Evolutionary conservation across 192 early-diverging fungal genomes (phyloP).

Genomic region (Borealophlyctis nickersoniae): DNA sequence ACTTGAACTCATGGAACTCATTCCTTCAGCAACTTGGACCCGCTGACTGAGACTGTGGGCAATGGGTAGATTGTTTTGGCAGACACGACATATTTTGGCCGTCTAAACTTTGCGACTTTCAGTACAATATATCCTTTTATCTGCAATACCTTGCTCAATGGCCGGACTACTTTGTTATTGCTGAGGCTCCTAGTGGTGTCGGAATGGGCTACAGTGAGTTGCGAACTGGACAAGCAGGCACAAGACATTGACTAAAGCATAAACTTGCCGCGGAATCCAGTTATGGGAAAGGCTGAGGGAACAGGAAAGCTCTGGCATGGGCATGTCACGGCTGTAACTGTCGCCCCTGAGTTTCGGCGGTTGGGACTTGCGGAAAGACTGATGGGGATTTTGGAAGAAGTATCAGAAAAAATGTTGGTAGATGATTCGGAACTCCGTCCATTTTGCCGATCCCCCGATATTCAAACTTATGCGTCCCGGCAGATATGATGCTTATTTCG

Average conservation of each 20-base stretch:
- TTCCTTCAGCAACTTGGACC: slow-evolving; percentile 76
- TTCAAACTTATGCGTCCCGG: neutral
- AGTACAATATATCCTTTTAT: slow-evolving; percentile 95
- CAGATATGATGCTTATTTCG: slow-evolving; percentile 84
- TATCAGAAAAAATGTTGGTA: slow-evolving; percentile 77
- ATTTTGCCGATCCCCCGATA: neutral
- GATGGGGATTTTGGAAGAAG: slow-evolving; percentile 86
- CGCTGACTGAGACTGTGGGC: slow-evolving; percentile 86
- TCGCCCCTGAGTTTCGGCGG: slow-evolving; percentile 90
- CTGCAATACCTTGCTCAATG: slow-evolving; percentile 87
- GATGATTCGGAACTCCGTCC: neutral
- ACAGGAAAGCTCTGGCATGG: slow-evolving; percentile 88
- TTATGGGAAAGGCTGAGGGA: slow-evolving; percentile 98
- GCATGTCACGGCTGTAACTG: slow-evolving; percentile 96
- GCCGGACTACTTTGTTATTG: slow-evolving; percentile 89
- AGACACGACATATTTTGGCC: neutral
- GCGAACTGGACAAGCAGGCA: too few species aligned
- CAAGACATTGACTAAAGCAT: too few species aligned
- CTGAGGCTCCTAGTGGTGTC: slow-evolving; percentile 65
- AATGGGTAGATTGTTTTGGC: neutral
- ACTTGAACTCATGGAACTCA: neutral
- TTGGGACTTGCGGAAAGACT: slow-evolving; percentile 84
- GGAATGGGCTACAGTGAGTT: slow-evolving; percentile 82
- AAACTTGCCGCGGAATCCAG: slow-evolving; percentile 35
- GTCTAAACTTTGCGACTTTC: neutral